Evolutionary conservation across 805 yeast species (phyloP), one percentile per base, ranked within the genome.

Genomic region (Saccharomycopsis oosterbeekiorum): DNA sequence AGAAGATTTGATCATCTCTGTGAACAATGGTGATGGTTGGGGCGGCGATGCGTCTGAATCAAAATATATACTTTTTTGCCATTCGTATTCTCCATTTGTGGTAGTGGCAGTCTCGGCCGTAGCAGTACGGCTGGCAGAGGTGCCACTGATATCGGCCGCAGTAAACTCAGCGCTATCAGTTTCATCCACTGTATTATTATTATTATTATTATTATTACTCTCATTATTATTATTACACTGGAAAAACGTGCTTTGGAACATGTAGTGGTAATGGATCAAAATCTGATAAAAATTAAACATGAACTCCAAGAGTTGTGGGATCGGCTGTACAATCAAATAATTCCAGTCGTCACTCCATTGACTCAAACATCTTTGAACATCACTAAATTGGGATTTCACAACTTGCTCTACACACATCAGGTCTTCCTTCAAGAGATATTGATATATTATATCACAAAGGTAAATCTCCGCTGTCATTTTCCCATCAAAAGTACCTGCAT

Each of bases 401-500:
- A 37, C 19, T 5, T 57, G 42, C n/a, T 47, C 47, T 12, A 54
- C 53, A 21, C 53, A 47, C 53, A 47, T 60, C 47, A 41, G 42
- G 17, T 43, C 47, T 26, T 54, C 62, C 10, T 40, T 41, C 4
- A 62, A 42, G 43, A 63, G 62, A 41, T 59, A 63, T 24, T 63
- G 60, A 51, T 63, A 63, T 4, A 63, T 58, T 17, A 61, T 61
- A 24, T 63, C 64, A 41, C 64, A 59, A 10, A 63, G 54, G 41
- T 78, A 77, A 47, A 80, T 77, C 67, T 83, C 86, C 53, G 84
- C 78, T 8, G 82, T 81, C 76, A 82, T 81, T 57, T 86, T 70
- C 14, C 84, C 84, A 64, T 83, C 86, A 65, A 83, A 83, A 63
- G 81, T 81, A 19, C 85, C 82, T 0, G 85, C 78, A 42, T 75